Evolutionary conservation across 345 rosid genomes (phyloP), one percentile per base, ranked within the genome.

Genomic region (Pistacia vera): DNA sequence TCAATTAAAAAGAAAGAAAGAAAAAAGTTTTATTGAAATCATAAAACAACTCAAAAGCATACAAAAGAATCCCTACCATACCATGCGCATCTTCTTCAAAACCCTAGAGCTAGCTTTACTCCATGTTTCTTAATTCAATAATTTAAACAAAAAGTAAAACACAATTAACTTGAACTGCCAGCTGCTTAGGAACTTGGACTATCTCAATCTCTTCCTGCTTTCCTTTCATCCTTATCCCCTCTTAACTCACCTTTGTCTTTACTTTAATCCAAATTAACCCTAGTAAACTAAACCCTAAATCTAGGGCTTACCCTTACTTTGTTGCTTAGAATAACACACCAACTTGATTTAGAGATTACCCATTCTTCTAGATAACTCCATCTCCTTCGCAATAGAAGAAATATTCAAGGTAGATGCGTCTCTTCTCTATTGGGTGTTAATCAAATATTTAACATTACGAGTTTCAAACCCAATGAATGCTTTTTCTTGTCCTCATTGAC

Each of bases 201-300:
- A 41, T 78, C 35, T 80, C 78, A 33, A 14, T 66, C 30, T 72
- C 66, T 58, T 55, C 10, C 55, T 66, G 6, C 56, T 56, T 77
- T 77, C 87, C 56, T 56, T 77, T 77, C 87, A 84, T 85, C 89
- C 89, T 85, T 88, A 88, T 88, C 91, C 86, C 20, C 83, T 71
- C 71, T 80, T 81, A 76, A 30, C 33, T 75, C 67, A 63, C 36
- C 63, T 30, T 63, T 60, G 66, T 46, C 72, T 49, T 46, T 70
- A 68, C 71, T 79, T 57, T 80, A 75, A 72, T 81, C 80, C 25
- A 0, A 41, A 70, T 74, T 82, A 81, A 81, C 84, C 73, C 74
- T 74, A 63, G 76, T 75, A 71, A 68, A 55, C 60, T 41, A 63
- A 80, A 49, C 13, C 59, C 0, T n/a, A 1, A 25, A 44, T 2